phyloP scores from a whole-genome alignment of 1,139 yeast genomes.

The Kazachstania sp. region DNA sequence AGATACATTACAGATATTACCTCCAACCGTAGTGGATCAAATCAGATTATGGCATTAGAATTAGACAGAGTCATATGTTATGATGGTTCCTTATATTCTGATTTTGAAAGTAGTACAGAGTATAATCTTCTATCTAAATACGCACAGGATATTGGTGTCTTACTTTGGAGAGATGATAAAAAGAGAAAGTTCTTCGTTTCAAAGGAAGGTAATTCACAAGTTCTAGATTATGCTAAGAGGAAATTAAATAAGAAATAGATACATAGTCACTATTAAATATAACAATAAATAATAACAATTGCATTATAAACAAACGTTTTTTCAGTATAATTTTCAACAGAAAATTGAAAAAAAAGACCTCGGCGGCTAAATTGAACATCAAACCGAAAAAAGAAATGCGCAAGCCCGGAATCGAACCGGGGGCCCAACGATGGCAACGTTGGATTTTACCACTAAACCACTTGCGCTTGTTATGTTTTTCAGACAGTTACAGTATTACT shows the following conservation, averaged over 20 bases:
- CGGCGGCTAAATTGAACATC: not conserved
- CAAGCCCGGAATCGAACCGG: conserved; percentile 10
- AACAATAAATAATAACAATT: not conserved
- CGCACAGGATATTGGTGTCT: conserved; percentile 85
- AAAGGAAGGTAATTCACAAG: conserved; percentile 79
- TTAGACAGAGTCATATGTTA: conserved; percentile 84
- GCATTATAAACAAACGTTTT: not conserved
- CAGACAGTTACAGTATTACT: not conserved
- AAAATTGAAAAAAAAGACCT: not conserved
- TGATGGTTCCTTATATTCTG: conserved; percentile 83
- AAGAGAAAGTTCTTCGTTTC: conserved; percentile 68
- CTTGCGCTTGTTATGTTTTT: conserved; percentile 4
- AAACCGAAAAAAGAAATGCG: conserved; percentile 3
- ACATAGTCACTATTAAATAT: not conserved
- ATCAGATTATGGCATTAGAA: conserved; percentile 94
- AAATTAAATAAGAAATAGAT: conserved; percentile 24
- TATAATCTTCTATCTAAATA: conserved; percentile 64
- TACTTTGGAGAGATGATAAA: conserved; percentile 72
- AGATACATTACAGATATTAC: conserved; percentile 60
- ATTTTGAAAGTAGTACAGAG: conserved; percentile 70
- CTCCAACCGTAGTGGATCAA: conserved; percentile 95
- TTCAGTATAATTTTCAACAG: not conserved
- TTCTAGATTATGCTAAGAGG: conserved; percentile 77
- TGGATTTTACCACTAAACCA: conserved; percentile 9
- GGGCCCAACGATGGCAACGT: conserved; percentile 10